Base-by-base conservation (phyloP, 805 yeast species). In the Pachysolen tannophilus region DNA sequence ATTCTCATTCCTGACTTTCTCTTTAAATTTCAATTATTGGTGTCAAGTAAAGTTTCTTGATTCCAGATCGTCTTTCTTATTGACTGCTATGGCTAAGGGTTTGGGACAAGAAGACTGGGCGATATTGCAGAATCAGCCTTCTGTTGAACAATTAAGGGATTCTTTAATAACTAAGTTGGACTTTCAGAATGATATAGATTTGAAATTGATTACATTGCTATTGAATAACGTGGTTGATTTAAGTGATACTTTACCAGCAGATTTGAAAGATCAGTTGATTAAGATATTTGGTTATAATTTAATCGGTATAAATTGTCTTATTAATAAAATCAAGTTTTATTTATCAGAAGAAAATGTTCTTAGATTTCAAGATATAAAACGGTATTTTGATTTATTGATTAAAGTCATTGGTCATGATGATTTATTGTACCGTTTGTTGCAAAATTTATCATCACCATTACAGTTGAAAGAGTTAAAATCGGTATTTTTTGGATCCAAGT, bases 401-500 rank as follows among this genome's bases (percentile, higher is more conserved):
- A 28, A 28, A 9, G 26, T 33, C 4, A 7, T 33, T 6, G 30
- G 20, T 7, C 24, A 26, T 15, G 27, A 26, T 15, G 17, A 21
- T 10, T 5, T 33, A 7, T 10, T 33, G 9, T 21, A 14, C 16
- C 8, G 9, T 8, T 18, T 33, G 11, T 13, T 32, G 7, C 16
- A 26, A 5, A 33, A 17, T 16, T 26, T 27, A 11, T 33, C 36
- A 10, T 17, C 20, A 9, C n/a, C 11, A 20, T 11, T 27, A 11
- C 29, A 37, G 21, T 25, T 37, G 23, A 27, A 21, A 3, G 39
- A 37, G 15, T 17, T 37, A 11, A 28, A 29, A 16, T 17, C 33
- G 9, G 20, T 37, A 17, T 33, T 37, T 24, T 37, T 33, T 13
- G 40, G 40, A 6, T 37, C 40, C 11, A 37, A 37, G 28, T 6